phyloP scores from a whole-genome alignment of 768 basidiomycete genomes.

The Sporobolomyces roseus region DNA sequence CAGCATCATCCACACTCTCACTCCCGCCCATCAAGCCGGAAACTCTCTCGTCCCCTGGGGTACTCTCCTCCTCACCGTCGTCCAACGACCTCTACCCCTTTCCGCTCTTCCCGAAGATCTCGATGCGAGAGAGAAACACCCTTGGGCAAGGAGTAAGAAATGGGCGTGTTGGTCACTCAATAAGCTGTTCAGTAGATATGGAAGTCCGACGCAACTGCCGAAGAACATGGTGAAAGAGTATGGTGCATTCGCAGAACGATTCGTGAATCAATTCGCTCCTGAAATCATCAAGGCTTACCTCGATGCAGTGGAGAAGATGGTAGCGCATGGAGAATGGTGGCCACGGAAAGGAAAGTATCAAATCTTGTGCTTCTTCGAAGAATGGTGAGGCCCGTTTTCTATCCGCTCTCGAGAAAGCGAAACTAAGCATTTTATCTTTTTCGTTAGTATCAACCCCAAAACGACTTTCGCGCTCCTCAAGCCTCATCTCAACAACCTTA shows the following conservation, averaged over 20 bases:
- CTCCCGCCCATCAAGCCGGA: conserved; percentile 63
- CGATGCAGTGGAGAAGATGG: conserved; percentile 64
- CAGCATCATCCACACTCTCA: conserved; percentile 70
- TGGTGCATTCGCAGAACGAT: conserved; percentile 71
- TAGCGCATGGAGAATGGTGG: conserved; percentile 67
- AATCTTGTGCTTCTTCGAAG: conserved; percentile 77
- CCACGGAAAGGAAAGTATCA: conserved; percentile 75
- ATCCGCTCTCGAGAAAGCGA: background rate
- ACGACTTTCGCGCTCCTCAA: conserved; percentile 85
- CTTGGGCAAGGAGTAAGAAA: conserved; percentile 92
- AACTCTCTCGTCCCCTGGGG: conserved; percentile 85
- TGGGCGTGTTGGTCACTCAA: conserved; percentile 84
- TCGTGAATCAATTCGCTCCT: conserved; percentile 87
- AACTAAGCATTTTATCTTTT: background rate
- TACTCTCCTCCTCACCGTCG: conserved; percentile 66
- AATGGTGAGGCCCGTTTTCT: conserved; percentile 60
- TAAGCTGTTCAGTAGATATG: conserved; percentile 75
- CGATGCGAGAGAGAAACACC: conserved; percentile 69
- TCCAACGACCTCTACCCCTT: conserved; percentile 59
- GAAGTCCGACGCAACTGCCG: conserved; percentile 82
- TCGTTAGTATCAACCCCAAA: conserved; percentile 75
- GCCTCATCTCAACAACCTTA: conserved; percentile 71
- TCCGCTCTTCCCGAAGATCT: conserved; percentile 64
- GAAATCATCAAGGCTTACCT: conserved; percentile 81
- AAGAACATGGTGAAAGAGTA: conserved; percentile 63